Base-by-base conservation (phyloP, 2,329 filamentous ascomycete species). In the Exophiala sideris region DNA sequence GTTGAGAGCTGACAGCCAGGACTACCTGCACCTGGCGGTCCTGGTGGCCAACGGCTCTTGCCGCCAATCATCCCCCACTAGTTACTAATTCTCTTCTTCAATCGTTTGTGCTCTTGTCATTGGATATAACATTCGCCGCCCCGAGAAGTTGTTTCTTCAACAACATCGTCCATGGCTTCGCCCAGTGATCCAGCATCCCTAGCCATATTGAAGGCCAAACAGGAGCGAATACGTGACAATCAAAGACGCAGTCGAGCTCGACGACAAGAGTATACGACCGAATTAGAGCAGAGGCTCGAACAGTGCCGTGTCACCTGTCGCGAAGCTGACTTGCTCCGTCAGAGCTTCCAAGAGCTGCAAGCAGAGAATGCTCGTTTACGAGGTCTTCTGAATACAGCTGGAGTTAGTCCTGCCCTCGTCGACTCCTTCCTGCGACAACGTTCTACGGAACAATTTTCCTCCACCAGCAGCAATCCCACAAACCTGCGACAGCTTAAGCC, bases 181-280 rank as follows among this genome's bases (percentile, higher is more conserved):
- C 20, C 41, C n/a, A 24, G n/a, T n/a, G 20, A 44, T 32, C 7
- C 21, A 4, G 29, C 41, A 24, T n/a, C 41, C 21, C n/a, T 24
- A 24, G 33, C 5, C 5, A 46, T 10, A 8, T 24, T 41, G 29
- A 59, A 52, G 38, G 53, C 60, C 12, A 62, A 61, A 41, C 60
- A 62, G 48, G 60, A 62, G 41, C 56, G 63, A 4, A 53, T 64
- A 20, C 57, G 63, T 41, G 61, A 63, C 49, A 65, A 65, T 39
- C 63, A 65, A 44, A 55, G 62, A 48, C 62, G 62, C 24, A 62
- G 59, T 46, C 62, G 63, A 4, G 61, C 59, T 20, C 52, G 63
- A 20, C 51, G 58, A 12, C 59, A 61, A 41, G 56, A 63, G 48
- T 64, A 64, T 41, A 39, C 64, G 20, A 47, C 45, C 16, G 55